phyloP scores from a whole-genome alignment of 1,139 yeast genomes.

The Candida sp. region DNA sequence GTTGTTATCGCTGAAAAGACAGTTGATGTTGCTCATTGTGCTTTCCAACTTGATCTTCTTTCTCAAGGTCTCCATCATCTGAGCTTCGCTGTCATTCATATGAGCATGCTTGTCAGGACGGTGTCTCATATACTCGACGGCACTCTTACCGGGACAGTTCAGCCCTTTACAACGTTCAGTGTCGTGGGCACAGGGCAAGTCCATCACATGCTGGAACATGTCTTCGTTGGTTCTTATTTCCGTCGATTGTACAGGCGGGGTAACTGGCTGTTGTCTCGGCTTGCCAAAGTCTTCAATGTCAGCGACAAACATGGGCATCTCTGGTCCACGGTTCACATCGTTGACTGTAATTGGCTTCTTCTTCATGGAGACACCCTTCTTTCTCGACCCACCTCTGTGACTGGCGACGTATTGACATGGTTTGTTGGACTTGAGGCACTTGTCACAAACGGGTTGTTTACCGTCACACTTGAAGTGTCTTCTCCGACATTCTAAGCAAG shows the following conservation, averaged over 20 bases:
- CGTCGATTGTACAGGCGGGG: neutral
- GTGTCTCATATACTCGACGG: slow-evolving; percentile 12
- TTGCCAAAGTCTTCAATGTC: slow-evolving; percentile 17
- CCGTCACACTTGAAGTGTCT: slow-evolving; percentile 56
- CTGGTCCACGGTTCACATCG: slow-evolving; percentile 15
- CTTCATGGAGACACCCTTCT: slow-evolving; percentile 40
- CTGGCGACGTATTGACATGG: slow-evolving; percentile 51
- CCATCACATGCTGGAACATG: slow-evolving; percentile 10
- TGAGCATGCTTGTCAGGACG: slow-evolving; percentile 7
- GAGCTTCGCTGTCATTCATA: slow-evolving; percentile 9
- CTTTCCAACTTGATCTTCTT: slow-evolving; percentile 16
- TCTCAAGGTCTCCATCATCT: slow-evolving; percentile 13
- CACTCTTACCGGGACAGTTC: slow-evolving; percentile 17
- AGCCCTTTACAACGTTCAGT: slow-evolving; percentile 11
- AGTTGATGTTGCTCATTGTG: slow-evolving; percentile 16
- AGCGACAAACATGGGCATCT: slow-evolving; percentile 14
- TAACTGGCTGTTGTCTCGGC: neutral
- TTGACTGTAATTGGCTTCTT: slow-evolving; percentile 9
- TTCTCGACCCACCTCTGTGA: slow-evolving; percentile 55
- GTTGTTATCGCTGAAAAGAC: slow-evolving; percentile 16
- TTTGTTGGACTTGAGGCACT: slow-evolving; percentile 35
- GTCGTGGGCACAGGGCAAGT: slow-evolving; percentile 16
- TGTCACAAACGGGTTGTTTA: slow-evolving; percentile 42
- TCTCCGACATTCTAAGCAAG: slow-evolving; percentile 53
- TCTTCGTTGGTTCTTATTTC: slow-evolving; percentile 8